Percentiles rank a stretch among this genome's conserved stretches.
These are phyloP conservation scores for Umbelopsis sp. DNA, from an alignment of 192 early-diverging fungal species.

Conservation along the genomic window DNA sequence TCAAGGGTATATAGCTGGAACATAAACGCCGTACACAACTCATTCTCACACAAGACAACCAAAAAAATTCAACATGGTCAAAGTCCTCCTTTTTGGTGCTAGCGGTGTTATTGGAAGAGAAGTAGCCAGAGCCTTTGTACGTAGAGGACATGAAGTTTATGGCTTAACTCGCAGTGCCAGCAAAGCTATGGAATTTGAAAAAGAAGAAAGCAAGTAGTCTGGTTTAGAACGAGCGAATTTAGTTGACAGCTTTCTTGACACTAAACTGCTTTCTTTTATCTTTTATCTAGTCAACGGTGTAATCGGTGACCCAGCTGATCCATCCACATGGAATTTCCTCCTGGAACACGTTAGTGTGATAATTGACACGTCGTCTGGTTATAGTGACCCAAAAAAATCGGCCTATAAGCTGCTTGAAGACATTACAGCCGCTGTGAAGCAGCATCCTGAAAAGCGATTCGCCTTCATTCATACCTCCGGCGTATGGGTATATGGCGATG, in stretches of 20 bases:
- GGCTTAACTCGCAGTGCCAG: slow-evolving; percentile 30
- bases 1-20: too few species aligned
- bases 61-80: slow-evolving; percentile 14
- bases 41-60: neutral
- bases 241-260: too few species aligned
- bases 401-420: slow-evolving; percentile 5
- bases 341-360: slow-evolving; percentile 28
- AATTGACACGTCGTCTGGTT: slow-evolving; percentile 30
- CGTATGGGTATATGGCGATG: slow-evolving; percentile 2
- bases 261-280: too few species aligned
- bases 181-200: slow-evolving; percentile 22
- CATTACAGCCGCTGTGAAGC: slow-evolving; percentile 25
- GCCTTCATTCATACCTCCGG: slow-evolving; percentile 39
- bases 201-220: slow-evolving; percentile 34
- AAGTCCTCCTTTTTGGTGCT: slow-evolving; percentile 43
- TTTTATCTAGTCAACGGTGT: slow-evolving; percentile 21
- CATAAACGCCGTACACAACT: too few species aligned
- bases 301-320: slow-evolving; percentile 19
- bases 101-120: slow-evolving; percentile 40
- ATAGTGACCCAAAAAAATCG: neutral
- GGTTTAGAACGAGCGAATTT: too few species aligned
- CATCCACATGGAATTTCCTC: slow-evolving; percentile 19
- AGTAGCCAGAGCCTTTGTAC: slow-evolving; percentile 36
- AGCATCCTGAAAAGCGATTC: slow-evolving; percentile 34
- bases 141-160: slow-evolving; percentile 38